Evolutionary conservation across 1,284 basidiomycete genomes (phyloP).

Genomic region (Puccinia polysora): DNA sequence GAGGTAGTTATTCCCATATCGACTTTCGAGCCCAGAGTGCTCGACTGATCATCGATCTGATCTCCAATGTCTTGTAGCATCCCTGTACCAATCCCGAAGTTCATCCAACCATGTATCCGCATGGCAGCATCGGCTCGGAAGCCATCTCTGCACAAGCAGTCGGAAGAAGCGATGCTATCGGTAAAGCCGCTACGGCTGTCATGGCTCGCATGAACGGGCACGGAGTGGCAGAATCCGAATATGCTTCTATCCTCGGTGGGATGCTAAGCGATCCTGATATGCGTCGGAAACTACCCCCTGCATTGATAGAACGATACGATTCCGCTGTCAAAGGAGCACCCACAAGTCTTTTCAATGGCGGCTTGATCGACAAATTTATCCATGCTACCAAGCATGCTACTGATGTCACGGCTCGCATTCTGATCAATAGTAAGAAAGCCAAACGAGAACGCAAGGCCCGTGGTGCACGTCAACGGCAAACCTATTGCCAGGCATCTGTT

Average conservation of each 20-base stretch:
- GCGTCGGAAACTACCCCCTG: neutral
- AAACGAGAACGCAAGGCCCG: conserved; percentile 4
- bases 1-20: neutral
- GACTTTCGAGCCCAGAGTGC: neutral
- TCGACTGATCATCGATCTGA: no score
- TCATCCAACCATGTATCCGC: neutral
- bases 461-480: neutral
- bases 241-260: neutral
- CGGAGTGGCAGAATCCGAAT: neutral
- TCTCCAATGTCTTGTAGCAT: neutral
- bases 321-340: neutral
- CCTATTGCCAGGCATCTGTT: no score
- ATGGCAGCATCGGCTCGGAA: neutral
- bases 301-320: conserved; percentile 20
- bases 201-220: conserved; percentile 23
- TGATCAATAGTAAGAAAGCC: conserved; percentile 7
- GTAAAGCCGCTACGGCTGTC: conserved; percentile 16
- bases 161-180: neutral
- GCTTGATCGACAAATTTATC: conserved; percentile 19
- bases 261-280: conserved; percentile 9
- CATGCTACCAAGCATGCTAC: conserved; percentile 23
- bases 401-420: neutral
- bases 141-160: neutral
- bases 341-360: conserved; percentile 1
- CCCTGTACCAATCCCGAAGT: neutral